These are phyloP conservation scores for Coniella vitis DNA, from an alignment of 2,329 filamentous ascomycete species.

Conservation along the genomic window DNA sequence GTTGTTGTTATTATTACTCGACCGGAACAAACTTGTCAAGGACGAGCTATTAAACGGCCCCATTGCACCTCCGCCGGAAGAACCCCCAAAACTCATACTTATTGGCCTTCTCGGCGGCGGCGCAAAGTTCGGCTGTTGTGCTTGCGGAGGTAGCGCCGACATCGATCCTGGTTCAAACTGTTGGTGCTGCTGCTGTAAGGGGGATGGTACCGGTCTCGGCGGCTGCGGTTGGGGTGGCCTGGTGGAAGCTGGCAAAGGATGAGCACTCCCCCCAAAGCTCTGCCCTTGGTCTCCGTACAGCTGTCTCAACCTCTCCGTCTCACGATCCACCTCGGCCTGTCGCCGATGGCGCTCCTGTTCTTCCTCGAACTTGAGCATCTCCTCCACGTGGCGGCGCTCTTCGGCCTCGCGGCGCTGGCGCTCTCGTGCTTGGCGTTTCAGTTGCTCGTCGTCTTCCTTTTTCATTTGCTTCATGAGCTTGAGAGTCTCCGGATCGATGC, in stretches of 20 bases:
- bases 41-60: slow-evolving; percentile 17
- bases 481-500: slow-evolving; percentile 69
- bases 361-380: slow-evolving; percentile 57
- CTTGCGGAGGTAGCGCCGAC: too few species aligned
- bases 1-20: slow-evolving; percentile 20
- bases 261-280: too few species aligned
- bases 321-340: slow-evolving; percentile 60
- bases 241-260: too few species aligned
- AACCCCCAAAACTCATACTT: slow-evolving; percentile 39
- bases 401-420: slow-evolving; percentile 48
- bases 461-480: slow-evolving; percentile 52
- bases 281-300: slow-evolving; percentile 57
- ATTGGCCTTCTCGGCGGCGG: slow-evolving; percentile 31
- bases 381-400: slow-evolving; percentile 53
- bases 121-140: slow-evolving; percentile 16
- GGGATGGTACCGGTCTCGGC: neutral
- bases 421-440: slow-evolving; percentile 39
- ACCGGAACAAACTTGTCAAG: slow-evolving; percentile 25
- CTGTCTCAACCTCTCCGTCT: slow-evolving; percentile 73
- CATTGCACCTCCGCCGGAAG: neutral
- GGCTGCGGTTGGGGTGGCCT: slow-evolving; percentile 15
- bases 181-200: slow-evolving; percentile 16
- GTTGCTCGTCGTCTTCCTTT: slow-evolving; percentile 45
- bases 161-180: too few species aligned
- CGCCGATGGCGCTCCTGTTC: slow-evolving; percentile 50